Percentiles rank a stretch among this genome's conserved stretches.
Evolutionary conservation across 805 yeast genomes (phyloP).

Genomic region (Metschnikowia hibisci): DNA sequence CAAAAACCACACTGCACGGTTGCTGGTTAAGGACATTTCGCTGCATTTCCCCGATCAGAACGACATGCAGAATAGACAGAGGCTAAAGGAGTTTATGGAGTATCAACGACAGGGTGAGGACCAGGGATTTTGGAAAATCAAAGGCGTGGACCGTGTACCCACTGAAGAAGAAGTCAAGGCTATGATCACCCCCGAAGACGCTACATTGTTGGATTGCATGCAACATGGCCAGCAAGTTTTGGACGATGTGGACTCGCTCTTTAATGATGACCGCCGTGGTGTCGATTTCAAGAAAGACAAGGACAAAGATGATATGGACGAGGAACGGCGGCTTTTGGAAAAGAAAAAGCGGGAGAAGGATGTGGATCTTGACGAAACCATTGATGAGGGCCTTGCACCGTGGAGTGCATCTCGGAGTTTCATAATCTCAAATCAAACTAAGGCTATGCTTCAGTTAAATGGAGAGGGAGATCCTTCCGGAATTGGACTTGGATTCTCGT

Average conservation of each 20-base stretch:
- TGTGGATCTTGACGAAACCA: conserved; percentile 45
- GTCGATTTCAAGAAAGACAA: conserved; percentile 23
- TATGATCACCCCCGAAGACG: conserved; percentile 92
- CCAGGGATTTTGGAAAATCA: conserved; percentile 92
- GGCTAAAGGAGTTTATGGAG: conserved; percentile 96
- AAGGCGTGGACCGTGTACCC: conserved; percentile 56
- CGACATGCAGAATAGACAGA: conserved; percentile 94
- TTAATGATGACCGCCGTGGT: conserved; percentile 29
- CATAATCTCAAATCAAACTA: conserved; percentile 90
- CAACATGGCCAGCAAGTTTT: conserved; percentile 85
- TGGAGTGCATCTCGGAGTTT: conserved; percentile 95
- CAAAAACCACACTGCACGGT: conserved; percentile 64
- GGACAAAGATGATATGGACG: conserved; percentile 23
- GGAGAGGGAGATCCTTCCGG: conserved; percentile 96
- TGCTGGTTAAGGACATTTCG: conserved; percentile 82
- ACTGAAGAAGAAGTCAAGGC: conserved; percentile 69
- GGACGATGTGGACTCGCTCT: conserved; percentile 70
- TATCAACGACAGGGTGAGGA: conserved; percentile 92
- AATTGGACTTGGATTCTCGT: conserved; percentile 83
- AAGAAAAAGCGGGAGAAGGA: conserved; percentile 26
- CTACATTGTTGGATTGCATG: conserved; percentile 83
- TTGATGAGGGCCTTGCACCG: conserved; percentile 84
- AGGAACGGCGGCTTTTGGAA: conserved; percentile 22
- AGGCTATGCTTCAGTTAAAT: conserved; percentile 91
- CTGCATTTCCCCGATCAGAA: conserved; percentile 94